Evolutionary conservation across 331 rosid species (phyloP).

Genomic region (Rosa hybrid): DNA sequence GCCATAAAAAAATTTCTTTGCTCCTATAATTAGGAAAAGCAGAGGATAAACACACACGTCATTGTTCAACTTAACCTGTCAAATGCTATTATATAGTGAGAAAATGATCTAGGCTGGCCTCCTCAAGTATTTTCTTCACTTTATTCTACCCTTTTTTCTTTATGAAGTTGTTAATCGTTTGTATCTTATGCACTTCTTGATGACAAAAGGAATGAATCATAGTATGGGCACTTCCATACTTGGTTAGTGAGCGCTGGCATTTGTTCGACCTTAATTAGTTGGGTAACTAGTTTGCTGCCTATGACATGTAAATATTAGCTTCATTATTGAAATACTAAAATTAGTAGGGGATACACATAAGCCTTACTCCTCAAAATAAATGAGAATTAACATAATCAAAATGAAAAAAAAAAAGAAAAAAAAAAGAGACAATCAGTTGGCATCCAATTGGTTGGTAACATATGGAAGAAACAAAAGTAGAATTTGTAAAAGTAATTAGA

Average conservation of each 20-base stretch:
- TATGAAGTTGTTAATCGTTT: background rate
- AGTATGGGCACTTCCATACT: background rate
- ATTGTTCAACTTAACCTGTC: background rate
- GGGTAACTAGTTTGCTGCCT: background rate
- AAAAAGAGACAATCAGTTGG: background rate
- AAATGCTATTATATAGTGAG: background rate
- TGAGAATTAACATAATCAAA: background rate
- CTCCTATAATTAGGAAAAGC: background rate
- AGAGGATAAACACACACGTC: background rate
- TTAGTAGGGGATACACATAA: background rate
- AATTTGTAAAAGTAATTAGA: no score
- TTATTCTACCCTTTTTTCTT: background rate
- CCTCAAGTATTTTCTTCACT: background rate
- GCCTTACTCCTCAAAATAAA: background rate
- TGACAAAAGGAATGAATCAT: background rate
- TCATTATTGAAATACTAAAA: background rate
- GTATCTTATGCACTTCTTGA: background rate
- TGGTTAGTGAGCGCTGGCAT: background rate
- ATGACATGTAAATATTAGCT: background rate
- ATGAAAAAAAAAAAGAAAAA: no score
- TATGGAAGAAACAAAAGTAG: no score
- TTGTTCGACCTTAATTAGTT: background rate
- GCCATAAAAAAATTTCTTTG: background rate
- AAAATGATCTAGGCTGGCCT: background rate
- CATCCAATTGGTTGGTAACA: background rate